Conservation (phyloP, 495 filamentous ascomycete genomes). For the Daldinia childiae region DNA sequence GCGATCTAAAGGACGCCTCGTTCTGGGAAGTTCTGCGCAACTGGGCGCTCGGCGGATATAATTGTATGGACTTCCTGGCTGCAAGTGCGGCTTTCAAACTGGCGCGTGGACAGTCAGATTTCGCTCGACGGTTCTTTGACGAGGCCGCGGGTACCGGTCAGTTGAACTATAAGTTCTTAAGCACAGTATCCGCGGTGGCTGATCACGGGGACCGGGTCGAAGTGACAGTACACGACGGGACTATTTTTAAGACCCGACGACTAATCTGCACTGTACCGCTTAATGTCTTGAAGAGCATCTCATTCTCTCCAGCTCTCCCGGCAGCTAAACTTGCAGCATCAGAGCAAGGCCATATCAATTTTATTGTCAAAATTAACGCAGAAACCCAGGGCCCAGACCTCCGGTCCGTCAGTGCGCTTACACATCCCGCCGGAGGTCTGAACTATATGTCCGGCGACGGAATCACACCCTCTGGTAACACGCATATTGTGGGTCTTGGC, state of each 20-base stretch:
- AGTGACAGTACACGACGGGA: not conserved
- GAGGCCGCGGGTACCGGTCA: not conserved
- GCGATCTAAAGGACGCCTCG: not conserved
- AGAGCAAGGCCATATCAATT: not conserved
- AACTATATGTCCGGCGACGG: not conserved
- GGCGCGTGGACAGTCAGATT: not conserved
- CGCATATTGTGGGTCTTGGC: constrained; percentile 1
- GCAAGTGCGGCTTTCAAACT: constrained; percentile 1
- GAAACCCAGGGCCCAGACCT: not conserved
- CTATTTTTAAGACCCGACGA: not conserved
- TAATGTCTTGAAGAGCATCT: not conserved
- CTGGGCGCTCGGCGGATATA: constrained; percentile 2
- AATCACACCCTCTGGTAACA: not conserved
- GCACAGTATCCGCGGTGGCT: not conserved
- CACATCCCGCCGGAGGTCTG: not conserved
- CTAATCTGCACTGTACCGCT: not conserved
- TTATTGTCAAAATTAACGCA: not conserved
- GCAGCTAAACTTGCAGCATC: not conserved
- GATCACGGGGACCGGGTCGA: not conserved
- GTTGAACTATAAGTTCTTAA: not conserved
- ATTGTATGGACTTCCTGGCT: not conserved
- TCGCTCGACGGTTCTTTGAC: constrained; percentile 2
- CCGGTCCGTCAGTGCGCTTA: not conserved
- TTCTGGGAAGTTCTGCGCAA: not conserved
- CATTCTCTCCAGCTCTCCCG: not conserved